Evolutionary conservation across 768 basidiomycete species (phyloP), one percentile per base, ranked within the genome.

Genomic region (Neoboletus subvelutipes): DNA sequence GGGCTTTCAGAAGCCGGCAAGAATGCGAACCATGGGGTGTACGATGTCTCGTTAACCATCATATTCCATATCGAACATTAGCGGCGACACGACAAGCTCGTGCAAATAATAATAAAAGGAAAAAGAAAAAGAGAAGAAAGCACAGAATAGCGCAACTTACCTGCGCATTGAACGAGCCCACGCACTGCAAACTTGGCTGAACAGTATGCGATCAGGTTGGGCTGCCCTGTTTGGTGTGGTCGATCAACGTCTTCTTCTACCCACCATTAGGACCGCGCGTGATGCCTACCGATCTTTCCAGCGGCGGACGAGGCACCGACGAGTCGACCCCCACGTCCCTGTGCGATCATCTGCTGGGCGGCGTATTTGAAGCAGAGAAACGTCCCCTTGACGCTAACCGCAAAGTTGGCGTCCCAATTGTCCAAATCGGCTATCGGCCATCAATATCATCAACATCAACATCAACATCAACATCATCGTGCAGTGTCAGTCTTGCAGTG

Each of bases 361-460:
- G 58, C 63, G 18, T 58, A 57, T 45, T 64, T 65, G 55, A 62
- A 72, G 41, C 58, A 72, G n/a, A 59, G 76, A 49, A 64, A 68
- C 13, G 47, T 50, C 4, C 61, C 66, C 20, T 57, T 55, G 41
- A 52, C 63, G 49, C 54, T 66, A 12, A 63, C 57, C 9, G 50
- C 56, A n/a, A 66, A 54, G 20, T 57, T 43, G 75, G 65, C 64
- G 68, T 78, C 61, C 64, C 39, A 61, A 29, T 58, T 12, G 5
- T 61, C 57, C 20, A 60, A 24, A 26, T 57, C 31, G 33, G 56
- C 62, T 71, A 29, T n/a, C 11, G 2, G 22, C 24, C 42, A 36
- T 28, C 34, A 22, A 1, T 20, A 34, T 28, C 20, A 26, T 26
- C 26, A 26, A 26, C 5, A 26, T 26, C 26, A 29, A 8, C 4